phyloP scores from a whole-genome alignment of 140 eudicot species.

The Flaveria floridana region DNA sequence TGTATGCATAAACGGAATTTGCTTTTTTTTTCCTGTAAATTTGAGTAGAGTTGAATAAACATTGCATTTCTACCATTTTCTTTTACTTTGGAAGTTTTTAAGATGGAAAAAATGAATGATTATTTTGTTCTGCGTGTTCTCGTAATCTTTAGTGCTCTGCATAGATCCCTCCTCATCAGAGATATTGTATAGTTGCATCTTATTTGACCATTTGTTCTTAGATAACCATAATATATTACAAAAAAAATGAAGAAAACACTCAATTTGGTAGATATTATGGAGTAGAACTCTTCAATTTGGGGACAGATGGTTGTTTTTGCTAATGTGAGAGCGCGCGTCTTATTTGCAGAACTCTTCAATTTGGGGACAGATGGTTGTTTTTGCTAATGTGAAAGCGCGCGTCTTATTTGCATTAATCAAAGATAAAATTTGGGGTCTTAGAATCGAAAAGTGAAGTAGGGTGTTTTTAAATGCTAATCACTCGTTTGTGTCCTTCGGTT shows the following conservation, averaged over 20 bases:
- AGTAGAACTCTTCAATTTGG: not conserved
- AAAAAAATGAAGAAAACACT: not conserved
- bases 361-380: not conserved
- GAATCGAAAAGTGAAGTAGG: conserved; percentile 1
- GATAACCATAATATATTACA: not conserved
- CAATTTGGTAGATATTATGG: not conserved
- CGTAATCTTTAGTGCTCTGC: no score
- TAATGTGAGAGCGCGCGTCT: not conserved
- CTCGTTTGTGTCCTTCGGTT: no score
- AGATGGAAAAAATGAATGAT: no score
- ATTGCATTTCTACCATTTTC: no score
- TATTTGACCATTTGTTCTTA: conserved; percentile 1
- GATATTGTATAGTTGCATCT: not conserved
- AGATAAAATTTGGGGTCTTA: not conserved
- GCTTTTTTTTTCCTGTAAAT: no score
- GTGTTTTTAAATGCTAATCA: no score
- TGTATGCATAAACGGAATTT: no score
- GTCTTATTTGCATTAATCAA: conserved; percentile 3
- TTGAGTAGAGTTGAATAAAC: no score
- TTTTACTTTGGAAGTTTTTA: no score
- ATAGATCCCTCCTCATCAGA: no score
- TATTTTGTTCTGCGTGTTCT: no score
- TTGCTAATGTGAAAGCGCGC: no score
- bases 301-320: not conserved
- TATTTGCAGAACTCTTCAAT: not conserved